Conservation (phyloP, 345 rosid genomes). For the Balakata baccata region DNA sequence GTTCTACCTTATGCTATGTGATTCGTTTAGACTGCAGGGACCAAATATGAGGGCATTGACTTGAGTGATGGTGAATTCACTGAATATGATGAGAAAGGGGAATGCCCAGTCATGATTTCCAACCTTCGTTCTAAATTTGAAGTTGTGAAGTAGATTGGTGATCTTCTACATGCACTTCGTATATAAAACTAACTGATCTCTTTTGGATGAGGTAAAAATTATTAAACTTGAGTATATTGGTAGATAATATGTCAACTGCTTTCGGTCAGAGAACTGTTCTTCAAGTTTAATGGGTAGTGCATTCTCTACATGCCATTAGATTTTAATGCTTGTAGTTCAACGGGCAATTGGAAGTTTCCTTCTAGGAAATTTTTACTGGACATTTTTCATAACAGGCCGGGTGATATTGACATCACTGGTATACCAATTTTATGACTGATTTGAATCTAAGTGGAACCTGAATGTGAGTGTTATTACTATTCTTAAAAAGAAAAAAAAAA, state of each 20-base stretch:
- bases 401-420: no score
- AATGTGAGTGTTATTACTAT: no score
- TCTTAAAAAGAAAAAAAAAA: no score
- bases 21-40: constrained; percentile 50
- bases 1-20: constrained; percentile 10
- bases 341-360: neutral
- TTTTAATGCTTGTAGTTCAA: no score
- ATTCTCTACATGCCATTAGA: no score
- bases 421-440: no score
- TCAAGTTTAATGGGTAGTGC: no score
- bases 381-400: no score
- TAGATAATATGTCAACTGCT: no score
- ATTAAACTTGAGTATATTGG: neutral
- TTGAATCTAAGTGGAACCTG: no score
- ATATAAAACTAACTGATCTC: constrained; percentile 22
- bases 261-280: no score
- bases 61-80: constrained; percentile 67
- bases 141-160: constrained; percentile 47
- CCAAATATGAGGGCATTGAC: constrained; percentile 63
- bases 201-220: constrained; percentile 18
- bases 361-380: neutral
- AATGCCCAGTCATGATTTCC: constrained; percentile 83
- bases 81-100: constrained; percentile 85
- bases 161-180: constrained; percentile 17
- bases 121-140: constrained; percentile 62